A percentile compares a stretch with the other conserved stretches of the same genome.
Evolutionary conservation across 352 stramenopile species (phyloP).

Genomic region (Globisporangium orthogonon): DNA sequence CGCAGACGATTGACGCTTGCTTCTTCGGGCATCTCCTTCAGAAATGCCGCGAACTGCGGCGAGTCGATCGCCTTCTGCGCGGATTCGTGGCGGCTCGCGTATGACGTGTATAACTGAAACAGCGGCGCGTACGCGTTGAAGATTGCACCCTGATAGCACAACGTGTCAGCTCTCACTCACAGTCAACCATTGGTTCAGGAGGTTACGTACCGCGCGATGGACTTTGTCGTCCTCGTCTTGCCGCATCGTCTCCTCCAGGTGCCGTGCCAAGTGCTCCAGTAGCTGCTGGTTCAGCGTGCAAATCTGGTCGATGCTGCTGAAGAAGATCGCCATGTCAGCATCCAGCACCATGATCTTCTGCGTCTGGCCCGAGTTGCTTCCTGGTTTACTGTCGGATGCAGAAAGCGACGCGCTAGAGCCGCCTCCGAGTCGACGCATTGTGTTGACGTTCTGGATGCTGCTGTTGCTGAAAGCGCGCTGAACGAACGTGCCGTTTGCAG

Average conservation of each 20-base stretch:
- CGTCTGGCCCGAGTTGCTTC: constrained; percentile 7
- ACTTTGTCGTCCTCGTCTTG: constrained; percentile 22
- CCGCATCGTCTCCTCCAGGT: constrained; percentile 57
- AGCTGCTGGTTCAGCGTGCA: constrained; percentile 86
- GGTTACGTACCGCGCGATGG: constrained; percentile 14
- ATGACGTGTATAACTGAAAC: constrained; percentile 83
- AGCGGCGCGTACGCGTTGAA: constrained; percentile 83
- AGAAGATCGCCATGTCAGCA: constrained; percentile 84
- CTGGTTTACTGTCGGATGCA: constrained; percentile 12
- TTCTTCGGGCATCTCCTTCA: constrained; percentile 65
- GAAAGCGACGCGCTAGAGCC: constrained; percentile 7
- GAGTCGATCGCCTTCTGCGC: constrained; percentile 67
- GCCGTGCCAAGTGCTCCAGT: constrained; percentile 74
- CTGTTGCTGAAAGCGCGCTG: constrained; percentile 34
- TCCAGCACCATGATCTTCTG: constrained; percentile 70
- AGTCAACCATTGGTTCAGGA: background rate
- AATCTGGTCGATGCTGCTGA: constrained; percentile 85
- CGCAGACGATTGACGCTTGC: constrained; percentile 52
- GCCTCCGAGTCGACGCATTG: constrained; percentile 20
- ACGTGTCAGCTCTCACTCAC: background rate
- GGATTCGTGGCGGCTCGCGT: constrained; percentile 72
- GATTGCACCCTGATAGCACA: constrained; percentile 55
- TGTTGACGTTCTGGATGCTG: constrained; percentile 41
- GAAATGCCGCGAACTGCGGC: constrained; percentile 61
- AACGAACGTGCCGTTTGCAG: constrained; percentile 18